Percentiles rank a stretch among this genome's conserved stretches.
Evolutionary conservation across 345 rosid genomes (phyloP).

Genomic region (Firmiana major): DNA sequence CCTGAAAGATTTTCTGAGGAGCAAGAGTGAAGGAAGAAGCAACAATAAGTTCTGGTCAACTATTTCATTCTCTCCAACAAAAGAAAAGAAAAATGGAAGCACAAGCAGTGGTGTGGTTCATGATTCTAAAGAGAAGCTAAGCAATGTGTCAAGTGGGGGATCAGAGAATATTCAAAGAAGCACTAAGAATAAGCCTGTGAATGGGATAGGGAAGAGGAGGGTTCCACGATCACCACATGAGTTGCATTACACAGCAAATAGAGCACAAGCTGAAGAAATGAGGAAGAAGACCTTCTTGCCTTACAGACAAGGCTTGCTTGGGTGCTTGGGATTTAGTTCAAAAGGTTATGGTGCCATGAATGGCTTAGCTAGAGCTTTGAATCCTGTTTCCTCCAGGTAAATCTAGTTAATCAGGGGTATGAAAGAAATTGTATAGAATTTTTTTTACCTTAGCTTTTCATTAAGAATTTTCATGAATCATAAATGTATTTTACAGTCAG

Average conservation of each 20-base stretch:
- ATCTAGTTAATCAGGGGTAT: not conserved
- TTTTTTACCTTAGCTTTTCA: not conserved
- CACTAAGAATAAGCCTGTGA: conserved; percentile 39
- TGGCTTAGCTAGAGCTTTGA: conserved; percentile 81
- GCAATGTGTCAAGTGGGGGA: not conserved
- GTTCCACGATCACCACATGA: conserved; percentile 81
- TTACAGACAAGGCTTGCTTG: conserved; percentile 89
- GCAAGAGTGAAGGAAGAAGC: conserved; percentile 93
- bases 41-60: conserved; percentile 73
- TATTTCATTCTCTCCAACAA: conserved; percentile 60
- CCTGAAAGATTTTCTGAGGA: conserved; percentile 76
- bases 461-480: not conserved
- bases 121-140: conserved; percentile 23
- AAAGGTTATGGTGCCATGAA: conserved; percentile 92
- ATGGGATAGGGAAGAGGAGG: conserved; percentile 61
- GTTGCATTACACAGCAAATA: conserved; percentile 78
- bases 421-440: conserved; percentile 22
- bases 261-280: conserved; percentile 97
- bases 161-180: conserved; percentile 21
- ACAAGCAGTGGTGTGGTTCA: conserved; percentile 5
- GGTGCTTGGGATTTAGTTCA: conserved; percentile 93
- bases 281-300: conserved; percentile 94
- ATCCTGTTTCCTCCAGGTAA: conserved; percentile 89
- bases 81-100: conserved; percentile 44
- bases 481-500: conserved; percentile 1